These are phyloP conservation scores for Auricularia sp. DNA, from an alignment of 768 basidiomycete genomes.

Conservation along the genomic window DNA sequence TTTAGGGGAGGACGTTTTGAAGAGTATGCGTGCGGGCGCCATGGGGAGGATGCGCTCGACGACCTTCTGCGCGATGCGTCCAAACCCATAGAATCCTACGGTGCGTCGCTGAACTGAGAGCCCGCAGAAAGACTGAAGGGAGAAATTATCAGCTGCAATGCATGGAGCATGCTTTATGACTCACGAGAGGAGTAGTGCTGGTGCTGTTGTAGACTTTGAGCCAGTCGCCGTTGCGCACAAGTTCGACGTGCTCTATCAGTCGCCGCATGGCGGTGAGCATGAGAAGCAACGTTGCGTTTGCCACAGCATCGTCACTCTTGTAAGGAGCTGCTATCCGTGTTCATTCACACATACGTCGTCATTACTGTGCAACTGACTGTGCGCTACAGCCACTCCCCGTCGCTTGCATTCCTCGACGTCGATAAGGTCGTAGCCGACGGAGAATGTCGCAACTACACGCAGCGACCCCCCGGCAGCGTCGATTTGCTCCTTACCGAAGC, in stretches of 20 bases:
- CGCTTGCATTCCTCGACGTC: not conserved
- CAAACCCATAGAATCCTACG: not conserved
- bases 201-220: not conserved
- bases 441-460: not conserved
- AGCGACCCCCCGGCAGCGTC: not conserved
- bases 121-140: not conserved
- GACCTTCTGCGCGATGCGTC: slow-evolving; percentile 1
- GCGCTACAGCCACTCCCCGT: not conserved
- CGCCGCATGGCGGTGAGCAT: not conserved
- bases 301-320: not conserved
- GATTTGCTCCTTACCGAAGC: not conserved
- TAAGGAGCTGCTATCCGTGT: not conserved
- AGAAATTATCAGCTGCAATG: not conserved
- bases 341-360: too few species aligned
- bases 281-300: not conserved
- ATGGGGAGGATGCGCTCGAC: not conserved
- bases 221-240: not conserved
- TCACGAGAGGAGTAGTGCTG: not conserved
- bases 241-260: not conserved
- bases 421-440: not conserved
- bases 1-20: not conserved
- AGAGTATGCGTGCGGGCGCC: not conserved
- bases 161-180: not conserved
- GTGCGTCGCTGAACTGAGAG: not conserved
- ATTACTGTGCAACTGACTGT: not conserved